Evolutionary conservation across 768 basidiomycete genomes (phyloP), one percentile per base, ranked within the genome.

Genomic region (Lentinula detonsa): DNA sequence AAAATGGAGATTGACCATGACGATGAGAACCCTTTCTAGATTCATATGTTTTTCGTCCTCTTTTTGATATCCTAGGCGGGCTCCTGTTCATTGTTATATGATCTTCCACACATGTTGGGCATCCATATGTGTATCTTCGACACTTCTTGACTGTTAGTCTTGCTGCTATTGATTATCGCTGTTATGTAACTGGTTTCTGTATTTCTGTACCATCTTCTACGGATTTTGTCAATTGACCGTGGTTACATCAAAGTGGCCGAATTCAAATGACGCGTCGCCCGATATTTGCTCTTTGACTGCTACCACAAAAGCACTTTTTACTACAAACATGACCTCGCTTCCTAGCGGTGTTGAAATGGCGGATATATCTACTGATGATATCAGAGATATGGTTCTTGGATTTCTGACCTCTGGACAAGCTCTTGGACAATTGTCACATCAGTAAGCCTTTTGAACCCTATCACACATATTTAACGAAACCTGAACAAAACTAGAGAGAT

Each of bases 21-120:
- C 65, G 87, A 86, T 57, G 85, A 86, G 70, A 92, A 90, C 67
- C 90, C 90, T 18, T 92, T 93, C 74, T 86, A 74, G 18, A n/a
- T 42, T 9, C 52, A 23, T 35, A 66, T 66, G 9, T 28, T 62
- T 61, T 60, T 66, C 58, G 62, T 45, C 28, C 63, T 69, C 61
- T 66, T 67, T 68, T 64, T 61, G 48, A 59, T 65, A 66, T 70
- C 63, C 60, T 45, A 51, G 34, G 57, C 62, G 69, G 65, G 70
- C 48, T 42, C 58, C 58, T 50, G 21, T 49, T 59, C 35, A 59
- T n/a, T 40, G 18, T 54, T 21, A 37, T 35, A 37, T 18, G 4
- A 54, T 54, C 53, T 54, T 40, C 54, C 18, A n/a, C 53, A 21
- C n/a, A 42, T 37, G 9, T 10, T 33, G 15, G 46, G 1, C 28